Base-by-base conservation (phyloP, 2,329 filamentous ascomycete species). In the Clonostachys rhizophaga region DNA sequence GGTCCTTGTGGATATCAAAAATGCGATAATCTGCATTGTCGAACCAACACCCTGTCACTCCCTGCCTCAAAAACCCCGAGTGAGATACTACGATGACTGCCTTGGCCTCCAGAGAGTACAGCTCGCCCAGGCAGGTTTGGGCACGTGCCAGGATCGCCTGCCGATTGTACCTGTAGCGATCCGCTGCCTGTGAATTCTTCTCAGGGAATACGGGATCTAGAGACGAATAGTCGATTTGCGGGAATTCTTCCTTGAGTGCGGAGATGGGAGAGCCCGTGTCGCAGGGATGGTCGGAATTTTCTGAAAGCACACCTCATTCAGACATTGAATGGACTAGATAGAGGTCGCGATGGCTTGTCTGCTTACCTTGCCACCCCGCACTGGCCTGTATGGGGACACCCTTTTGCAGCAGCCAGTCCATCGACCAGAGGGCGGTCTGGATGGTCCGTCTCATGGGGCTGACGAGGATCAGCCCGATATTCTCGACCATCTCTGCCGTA, bases 391-490 rank as follows among this genome's bases (percentile, higher is more conserved):
- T 70, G 41, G 69, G 71, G 17, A 83, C 66, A 2, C 78, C 78
- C 41, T 63, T 64, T 17, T 76, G 71, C 43, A 81, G 67, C 43
- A 87, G 65, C 72, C 76, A 84, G 53, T 77, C 75, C 2, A 87
- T 65, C 0, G 76, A 74, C 9, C 77, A 66, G 39, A 75, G 65
- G 1, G 83, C 76, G 2, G 84, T 87, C 63, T 88, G 79, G 30
- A 87, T 67, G 3, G 83, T 86, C 33, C 84, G 73, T 14, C 72
- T 69, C 79, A 87, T 84, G 2, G 84, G 79, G 56, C 81, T 86
- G 44, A 79, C 77, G 34, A 88, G 58, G 46, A 87, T 79, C 30
- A 12, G 13, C 66, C 60, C 6, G 53, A 47, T 1, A 52, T 39
- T 3, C 53, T 45, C 3, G 49, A 49, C 39, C 76, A 62, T 16